Evolutionary conservation across 345 rosid genomes (phyloP).

Genomic region (Acer negundo): DNA sequence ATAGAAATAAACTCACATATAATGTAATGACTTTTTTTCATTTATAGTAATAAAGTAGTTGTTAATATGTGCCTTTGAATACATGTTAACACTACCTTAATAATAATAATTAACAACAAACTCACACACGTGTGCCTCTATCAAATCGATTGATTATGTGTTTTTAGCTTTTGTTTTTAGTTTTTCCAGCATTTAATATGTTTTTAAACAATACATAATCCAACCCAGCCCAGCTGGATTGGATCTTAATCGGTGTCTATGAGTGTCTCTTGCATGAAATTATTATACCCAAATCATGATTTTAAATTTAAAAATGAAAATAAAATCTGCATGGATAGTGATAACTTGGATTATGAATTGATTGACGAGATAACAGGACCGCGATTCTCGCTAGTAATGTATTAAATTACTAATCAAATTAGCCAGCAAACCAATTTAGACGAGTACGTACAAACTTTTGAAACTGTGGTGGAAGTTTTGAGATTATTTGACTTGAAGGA

Average conservation of each 20-base stretch:
- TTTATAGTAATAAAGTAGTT: no score
- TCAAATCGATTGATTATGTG: no score
- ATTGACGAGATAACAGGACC: slow-evolving; percentile 27
- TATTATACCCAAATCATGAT: background rate
- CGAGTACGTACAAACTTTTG: background rate
- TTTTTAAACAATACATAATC: background rate
- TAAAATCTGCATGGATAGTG: slow-evolving; percentile 25
- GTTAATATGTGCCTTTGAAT: no score
- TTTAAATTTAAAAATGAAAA: background rate
- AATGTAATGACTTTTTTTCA: no score
- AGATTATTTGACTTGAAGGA: background rate
- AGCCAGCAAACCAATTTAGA: background rate
- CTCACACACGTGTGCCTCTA: background rate
- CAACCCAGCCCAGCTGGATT: background rate
- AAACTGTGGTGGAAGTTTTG: background rate
- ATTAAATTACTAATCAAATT: background rate
- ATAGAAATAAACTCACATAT: no score
- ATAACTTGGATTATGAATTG: slow-evolving; percentile 17
- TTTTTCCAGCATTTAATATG: background rate
- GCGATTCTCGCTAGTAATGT: slow-evolving; percentile 28
- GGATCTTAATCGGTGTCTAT: background rate
- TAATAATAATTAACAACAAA: background rate
- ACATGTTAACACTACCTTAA: no score
- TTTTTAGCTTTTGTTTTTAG: no score
- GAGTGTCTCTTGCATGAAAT: background rate